These are phyloP conservation scores for Escallonia herrerae DNA, from an alignment of 129 eudicot genomes.

Conservation along the genomic window DNA sequence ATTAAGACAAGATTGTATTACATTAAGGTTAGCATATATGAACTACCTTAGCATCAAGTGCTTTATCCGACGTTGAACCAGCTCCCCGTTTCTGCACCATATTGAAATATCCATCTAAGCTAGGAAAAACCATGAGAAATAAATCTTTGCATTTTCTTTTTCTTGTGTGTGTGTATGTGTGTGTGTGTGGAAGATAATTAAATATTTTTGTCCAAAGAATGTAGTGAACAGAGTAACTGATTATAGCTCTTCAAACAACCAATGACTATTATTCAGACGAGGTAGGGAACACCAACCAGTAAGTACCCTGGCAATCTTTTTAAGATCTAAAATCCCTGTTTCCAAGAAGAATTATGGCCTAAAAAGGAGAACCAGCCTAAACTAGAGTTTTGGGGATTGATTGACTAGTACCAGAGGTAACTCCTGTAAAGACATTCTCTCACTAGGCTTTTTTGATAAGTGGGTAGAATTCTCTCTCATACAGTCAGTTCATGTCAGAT, in stretches of 20 bases:
- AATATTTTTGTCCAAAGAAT: background rate
- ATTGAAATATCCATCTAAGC: background rate
- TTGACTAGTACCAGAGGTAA: slow-evolving; percentile 9
- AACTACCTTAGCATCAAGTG: slow-evolving; percentile 81
- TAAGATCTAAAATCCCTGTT: slow-evolving; percentile 9
- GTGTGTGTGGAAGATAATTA: background rate
- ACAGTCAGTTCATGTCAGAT: slow-evolving; percentile 36
- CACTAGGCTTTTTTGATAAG: too few species aligned
- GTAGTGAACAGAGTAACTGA: background rate
- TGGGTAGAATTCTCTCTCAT: slow-evolving; percentile 21
- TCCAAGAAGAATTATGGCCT: slow-evolving; percentile 24
- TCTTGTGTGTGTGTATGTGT: too few species aligned
- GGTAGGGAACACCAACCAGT: too few species aligned
- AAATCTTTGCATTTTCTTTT: too few species aligned
- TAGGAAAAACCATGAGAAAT: too few species aligned
- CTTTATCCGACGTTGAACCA: slow-evolving; percentile 64
- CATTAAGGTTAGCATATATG: slow-evolving; percentile 8
- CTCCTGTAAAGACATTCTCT: slow-evolving; percentile 15
- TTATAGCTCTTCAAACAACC: background rate
- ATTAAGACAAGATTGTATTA: background rate
- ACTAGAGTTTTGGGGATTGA: slow-evolving; percentile 14
- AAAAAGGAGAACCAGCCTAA: slow-evolving; percentile 21
- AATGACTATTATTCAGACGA: background rate
- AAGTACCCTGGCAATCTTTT: background rate
- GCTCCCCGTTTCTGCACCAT: slow-evolving; percentile 66